Evolutionary conservation across 2,329 filamentous ascomycete species (phyloP).

Genomic region (Ceratocystiopsis brevicomis): DNA sequence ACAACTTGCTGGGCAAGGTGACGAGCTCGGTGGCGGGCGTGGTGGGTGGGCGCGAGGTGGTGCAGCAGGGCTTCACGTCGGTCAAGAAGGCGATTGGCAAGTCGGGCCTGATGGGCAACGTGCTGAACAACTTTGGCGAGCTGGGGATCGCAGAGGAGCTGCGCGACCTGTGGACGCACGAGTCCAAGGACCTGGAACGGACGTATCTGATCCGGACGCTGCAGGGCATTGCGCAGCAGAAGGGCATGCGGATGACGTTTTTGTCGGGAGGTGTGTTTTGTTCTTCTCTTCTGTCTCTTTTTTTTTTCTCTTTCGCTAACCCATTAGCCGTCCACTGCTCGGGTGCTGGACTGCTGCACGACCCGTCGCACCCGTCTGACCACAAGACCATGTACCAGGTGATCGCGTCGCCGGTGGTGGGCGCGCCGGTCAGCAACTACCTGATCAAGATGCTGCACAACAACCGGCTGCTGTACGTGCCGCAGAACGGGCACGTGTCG

Average conservation of each 20-base stretch:
- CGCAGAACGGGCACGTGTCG: conserved; percentile 63
- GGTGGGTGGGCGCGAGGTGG: conserved; percentile 83
- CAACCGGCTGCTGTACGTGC: conserved; percentile 81
- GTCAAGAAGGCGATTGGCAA: conserved; percentile 97
- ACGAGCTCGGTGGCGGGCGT: conserved; percentile 90
- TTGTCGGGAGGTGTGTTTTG: conserved; percentile 59
- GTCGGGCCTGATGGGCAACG: conserved; percentile 83
- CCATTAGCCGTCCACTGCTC: conserved; percentile 60
- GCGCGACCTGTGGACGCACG: conserved; percentile 94
- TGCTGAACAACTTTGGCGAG: conserved; percentile 90
- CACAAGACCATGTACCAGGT: conserved; percentile 99
- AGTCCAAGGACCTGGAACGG: conserved; percentile 89
- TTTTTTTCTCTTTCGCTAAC: background rate
- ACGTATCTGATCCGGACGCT: conserved; percentile 93
- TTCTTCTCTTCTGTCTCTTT: background rate
- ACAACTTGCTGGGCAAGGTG: conserved; percentile 89
- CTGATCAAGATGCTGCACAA: conserved; percentile 90
- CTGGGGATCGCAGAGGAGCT: conserved; percentile 88
- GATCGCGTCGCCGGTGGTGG: conserved; percentile 74
- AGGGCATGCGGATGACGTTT: conserved; percentile 92
- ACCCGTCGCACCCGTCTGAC: conserved; percentile 74
- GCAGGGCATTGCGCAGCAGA: conserved; percentile 87
- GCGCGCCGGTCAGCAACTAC: conserved; percentile 67
- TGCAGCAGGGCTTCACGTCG: conserved; percentile 78
- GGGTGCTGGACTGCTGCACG: conserved; percentile 84